These are phyloP conservation scores for Chytridium lagenaria DNA, from an alignment of 371 early-diverging fungal species.

Conservation along the genomic window DNA sequence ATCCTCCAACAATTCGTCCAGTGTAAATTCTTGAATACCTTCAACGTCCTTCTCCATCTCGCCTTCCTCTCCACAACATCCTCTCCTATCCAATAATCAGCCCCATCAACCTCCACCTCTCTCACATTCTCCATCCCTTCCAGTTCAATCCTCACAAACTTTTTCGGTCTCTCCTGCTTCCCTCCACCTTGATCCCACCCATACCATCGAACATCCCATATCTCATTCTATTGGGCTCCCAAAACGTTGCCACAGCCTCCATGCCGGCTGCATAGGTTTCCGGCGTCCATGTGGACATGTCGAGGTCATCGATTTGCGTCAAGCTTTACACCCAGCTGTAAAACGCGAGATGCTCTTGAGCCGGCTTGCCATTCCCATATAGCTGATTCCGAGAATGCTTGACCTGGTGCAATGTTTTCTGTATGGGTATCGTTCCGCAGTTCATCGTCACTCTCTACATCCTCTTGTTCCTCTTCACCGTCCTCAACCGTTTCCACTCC, in stretches of 20 bases:
- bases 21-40: not conserved
- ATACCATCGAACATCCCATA: slow-evolving; percentile 34
- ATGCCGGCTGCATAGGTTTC: slow-evolving; percentile 4
- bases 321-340: not conserved
- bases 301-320: not conserved
- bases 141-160: slow-evolving; percentile 21
- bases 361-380: slow-evolving; percentile 27
- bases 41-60: not conserved
- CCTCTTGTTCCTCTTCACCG: not conserved
- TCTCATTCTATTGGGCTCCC: slow-evolving; percentile 31
- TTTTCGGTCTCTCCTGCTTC: slow-evolving; percentile 13
- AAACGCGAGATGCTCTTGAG: slow-evolving; percentile 10
- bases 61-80: not conserved
- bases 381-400: not conserved
- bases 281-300: not conserved
- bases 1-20: slow-evolving; percentile 10
- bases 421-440: not conserved
- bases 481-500: not conserved
- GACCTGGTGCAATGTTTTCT: not conserved
- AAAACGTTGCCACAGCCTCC: slow-evolving; percentile 24
- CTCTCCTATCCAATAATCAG: not conserved
- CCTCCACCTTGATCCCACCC: slow-evolving; percentile 14
- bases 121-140: not conserved
- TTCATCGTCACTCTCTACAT: slow-evolving; percentile 8
- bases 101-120: not conserved